Evolutionary conservation across 2,329 filamentous ascomycete species (phyloP).

Genomic region (Aaosphaeria pasadenensis): DNA sequence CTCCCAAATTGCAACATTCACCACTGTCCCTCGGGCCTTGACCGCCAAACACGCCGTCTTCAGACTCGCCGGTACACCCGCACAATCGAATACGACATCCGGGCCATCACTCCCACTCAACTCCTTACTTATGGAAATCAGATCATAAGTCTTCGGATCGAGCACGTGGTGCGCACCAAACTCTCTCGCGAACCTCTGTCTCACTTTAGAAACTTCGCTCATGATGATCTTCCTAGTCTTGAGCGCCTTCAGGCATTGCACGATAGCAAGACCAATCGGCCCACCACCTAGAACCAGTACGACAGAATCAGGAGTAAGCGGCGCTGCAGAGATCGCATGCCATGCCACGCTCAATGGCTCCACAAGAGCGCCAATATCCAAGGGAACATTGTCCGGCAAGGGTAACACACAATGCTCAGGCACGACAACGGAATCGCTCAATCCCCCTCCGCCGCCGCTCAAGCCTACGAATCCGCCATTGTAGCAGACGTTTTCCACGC

Average conservation of each 20-base stretch:
- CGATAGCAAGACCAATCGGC: constrained; percentile 60
- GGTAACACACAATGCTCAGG: constrained; percentile 48
- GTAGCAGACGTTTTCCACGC: constrained; percentile 58
- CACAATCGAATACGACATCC: constrained; percentile 61
- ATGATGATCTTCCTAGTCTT: constrained; percentile 57
- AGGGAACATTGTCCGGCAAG: constrained; percentile 51
- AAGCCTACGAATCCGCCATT: constrained; percentile 54
- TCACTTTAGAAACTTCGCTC: constrained; percentile 51
- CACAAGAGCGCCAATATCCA: constrained; percentile 57
- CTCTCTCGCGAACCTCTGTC: constrained; percentile 51
- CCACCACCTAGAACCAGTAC: constrained; percentile 60
- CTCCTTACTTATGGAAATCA: constrained; percentile 45
- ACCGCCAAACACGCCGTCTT: constrained; percentile 47
- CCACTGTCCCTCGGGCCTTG: constrained; percentile 53
- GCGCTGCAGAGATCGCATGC: constrained; percentile 57
- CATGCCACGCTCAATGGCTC: constrained; percentile 64
- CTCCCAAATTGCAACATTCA: constrained; percentile 67
- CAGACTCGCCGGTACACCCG: constrained; percentile 53
- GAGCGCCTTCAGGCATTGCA: constrained; percentile 56
- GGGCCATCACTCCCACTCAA: constrained; percentile 52
- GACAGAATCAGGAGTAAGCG: constrained; percentile 45
- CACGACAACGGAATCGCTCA: constrained; percentile 55
- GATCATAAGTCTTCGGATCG: constrained; percentile 51
- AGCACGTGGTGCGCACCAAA: constrained; percentile 57
- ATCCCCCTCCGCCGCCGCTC: constrained; percentile 52